Evolutionary conservation across 2,329 filamentous ascomycete genomes (phyloP).

Genomic region (Lachnellula arida): DNA sequence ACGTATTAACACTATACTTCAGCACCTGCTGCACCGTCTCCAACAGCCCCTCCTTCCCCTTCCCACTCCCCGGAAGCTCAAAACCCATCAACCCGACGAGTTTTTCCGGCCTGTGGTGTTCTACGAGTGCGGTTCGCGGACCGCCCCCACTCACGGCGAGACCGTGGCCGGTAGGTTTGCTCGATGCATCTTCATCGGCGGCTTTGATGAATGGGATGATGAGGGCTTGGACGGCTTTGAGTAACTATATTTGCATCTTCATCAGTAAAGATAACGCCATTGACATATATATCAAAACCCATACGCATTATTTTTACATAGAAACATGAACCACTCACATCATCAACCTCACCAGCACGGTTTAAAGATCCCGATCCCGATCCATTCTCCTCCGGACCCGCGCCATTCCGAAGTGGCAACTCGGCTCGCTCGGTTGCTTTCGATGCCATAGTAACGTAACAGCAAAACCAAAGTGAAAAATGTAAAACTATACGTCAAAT

Average conservation of each 20-base stretch:
- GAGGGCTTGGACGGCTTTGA: conserved; percentile 61
- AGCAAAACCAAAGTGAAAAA: no score
- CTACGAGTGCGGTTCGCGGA: conserved; percentile 55
- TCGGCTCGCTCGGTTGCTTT: conserved; percentile 8
- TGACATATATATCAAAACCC: neutral
- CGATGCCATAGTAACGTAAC: conserved; percentile 13
- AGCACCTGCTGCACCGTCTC: conserved; percentile 66
- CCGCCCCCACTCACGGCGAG: conserved; percentile 35
- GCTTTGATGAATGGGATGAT: conserved; percentile 66
- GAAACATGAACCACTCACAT: conserved; percentile 35
- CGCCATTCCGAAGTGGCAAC: conserved; percentile 12
- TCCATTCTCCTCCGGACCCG: neutral
- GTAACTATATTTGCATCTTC: conserved; percentile 46
- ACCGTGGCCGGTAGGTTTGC: conserved; percentile 49
- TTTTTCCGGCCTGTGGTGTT: conserved; percentile 55
- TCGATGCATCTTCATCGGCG: conserved; percentile 60
- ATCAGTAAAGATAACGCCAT: neutral
- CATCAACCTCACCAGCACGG: conserved; percentile 42
- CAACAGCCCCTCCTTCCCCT: conserved; percentile 69
- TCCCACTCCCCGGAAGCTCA: conserved; percentile 52
- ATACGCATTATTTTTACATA: no score
- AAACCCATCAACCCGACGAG: conserved; percentile 53
- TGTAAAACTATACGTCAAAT: no score
- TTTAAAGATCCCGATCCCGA: conserved; percentile 16
- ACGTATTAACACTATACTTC: conserved; percentile 92